A percentile compares a stretch with the other conserved stretches of the same genome.
These are phyloP conservation scores for Acacia crassicarpa DNA, from an alignment of 306 rosid genomes.

Conservation along the genomic window DNA sequence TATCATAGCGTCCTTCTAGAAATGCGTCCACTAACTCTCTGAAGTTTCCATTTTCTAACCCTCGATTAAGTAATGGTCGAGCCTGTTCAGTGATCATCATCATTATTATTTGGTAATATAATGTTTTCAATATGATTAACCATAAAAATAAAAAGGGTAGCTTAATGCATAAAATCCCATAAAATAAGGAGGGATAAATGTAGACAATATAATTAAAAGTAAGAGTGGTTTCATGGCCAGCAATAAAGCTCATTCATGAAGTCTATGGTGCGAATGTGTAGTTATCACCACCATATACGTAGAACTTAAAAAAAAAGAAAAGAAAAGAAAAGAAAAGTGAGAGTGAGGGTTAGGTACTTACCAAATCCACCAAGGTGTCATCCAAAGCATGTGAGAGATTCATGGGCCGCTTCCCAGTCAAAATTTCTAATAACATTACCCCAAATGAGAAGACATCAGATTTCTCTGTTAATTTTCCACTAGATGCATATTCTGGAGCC, in stretches of 20 bases:
- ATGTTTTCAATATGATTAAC: not conserved
- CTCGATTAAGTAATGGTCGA: slow-evolving; percentile 61
- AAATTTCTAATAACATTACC: slow-evolving; percentile 83
- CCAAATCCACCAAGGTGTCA: slow-evolving; percentile 91
- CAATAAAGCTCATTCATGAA: fast-evolving
- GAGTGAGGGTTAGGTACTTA: slow-evolving; percentile 26
- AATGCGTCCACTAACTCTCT: slow-evolving; percentile 63
- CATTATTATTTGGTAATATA: no score
- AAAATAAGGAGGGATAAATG: not conserved
- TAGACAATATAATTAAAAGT: not conserved
- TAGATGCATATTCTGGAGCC: not conserved
- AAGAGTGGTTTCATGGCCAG: not conserved
- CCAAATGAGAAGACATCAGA: slow-evolving; percentile 85
- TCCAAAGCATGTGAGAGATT: slow-evolving; percentile 59
- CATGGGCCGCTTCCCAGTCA: slow-evolving; percentile 78
- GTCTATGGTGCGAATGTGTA: fast-evolving
- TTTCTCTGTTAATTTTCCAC: not conserved
- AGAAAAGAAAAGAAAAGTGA: not conserved
- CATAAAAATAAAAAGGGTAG: no score
- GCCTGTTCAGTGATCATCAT: slow-evolving; percentile 48
- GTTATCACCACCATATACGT: fast-evolving
- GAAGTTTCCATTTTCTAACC: slow-evolving; percentile 59
- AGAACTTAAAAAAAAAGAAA: no score
- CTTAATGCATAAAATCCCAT: no score
- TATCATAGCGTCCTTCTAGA: slow-evolving; percentile 56